Conservation (phyloP, 345 rosid species). For the Dovyalis caffra region DNA sequence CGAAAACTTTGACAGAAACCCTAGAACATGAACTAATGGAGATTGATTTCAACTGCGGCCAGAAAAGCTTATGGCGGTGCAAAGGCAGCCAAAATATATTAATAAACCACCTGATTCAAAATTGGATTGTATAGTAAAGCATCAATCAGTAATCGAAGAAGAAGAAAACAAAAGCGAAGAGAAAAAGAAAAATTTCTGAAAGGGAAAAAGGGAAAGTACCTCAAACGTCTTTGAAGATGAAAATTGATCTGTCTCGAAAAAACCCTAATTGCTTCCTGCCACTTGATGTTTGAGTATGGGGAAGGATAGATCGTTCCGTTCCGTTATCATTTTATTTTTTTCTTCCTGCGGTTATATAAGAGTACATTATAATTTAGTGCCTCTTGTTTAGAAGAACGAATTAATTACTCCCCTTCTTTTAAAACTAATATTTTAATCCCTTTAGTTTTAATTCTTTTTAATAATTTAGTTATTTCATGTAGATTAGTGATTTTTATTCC, state of each 20-base stretch:
- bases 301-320: background rate
- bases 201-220: background rate
- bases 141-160: background rate
- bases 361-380: too few species aligned
- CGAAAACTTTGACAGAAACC: background rate
- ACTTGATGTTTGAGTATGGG: background rate
- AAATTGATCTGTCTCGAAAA: background rate
- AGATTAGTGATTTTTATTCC: too few species aligned
- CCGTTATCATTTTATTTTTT: background rate
- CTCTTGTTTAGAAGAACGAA: too few species aligned
- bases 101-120: background rate
- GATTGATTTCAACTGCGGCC: background rate
- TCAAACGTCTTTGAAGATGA: background rate
- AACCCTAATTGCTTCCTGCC: background rate
- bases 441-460: too few species aligned
- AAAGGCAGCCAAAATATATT: background rate
- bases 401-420: too few species aligned
- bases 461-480: too few species aligned
- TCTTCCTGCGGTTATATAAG: too few species aligned
- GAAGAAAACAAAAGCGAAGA: too few species aligned
- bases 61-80: too few species aligned
- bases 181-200: background rate
- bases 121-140: background rate
- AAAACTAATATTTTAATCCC: too few species aligned
- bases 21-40: background rate